Conservation (phyloP, 192 early-diverging fungal species). For the Linnemannia elongata region DNA sequence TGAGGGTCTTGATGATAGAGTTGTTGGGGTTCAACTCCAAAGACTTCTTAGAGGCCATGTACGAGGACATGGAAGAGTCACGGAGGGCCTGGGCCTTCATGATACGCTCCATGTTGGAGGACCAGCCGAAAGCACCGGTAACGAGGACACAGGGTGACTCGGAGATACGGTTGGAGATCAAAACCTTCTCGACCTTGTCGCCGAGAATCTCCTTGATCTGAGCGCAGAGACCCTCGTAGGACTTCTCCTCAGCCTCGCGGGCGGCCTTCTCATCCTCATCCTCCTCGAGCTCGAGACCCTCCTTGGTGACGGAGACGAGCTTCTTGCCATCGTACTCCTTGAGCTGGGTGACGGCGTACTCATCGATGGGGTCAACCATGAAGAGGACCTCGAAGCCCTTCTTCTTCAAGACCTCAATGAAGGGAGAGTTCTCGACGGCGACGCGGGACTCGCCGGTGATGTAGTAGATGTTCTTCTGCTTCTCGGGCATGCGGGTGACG, state of each 20-base stretch:
- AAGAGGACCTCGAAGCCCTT: conserved; percentile 98
- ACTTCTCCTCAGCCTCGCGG: conserved; percentile 94
- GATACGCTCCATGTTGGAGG: conserved; percentile 99
- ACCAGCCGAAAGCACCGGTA: conserved; percentile 99
- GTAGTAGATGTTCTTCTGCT: conserved; percentile 99
- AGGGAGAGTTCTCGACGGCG: conserved; percentile 97
- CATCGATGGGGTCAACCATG: conserved; percentile 99
- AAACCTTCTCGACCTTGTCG: conserved; percentile 97
- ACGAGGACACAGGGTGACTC: conserved; percentile 99
- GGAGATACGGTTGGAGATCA: conserved; percentile 94
- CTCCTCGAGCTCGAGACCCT: conserved; percentile 98
- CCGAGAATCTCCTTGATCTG: conserved; percentile 98
- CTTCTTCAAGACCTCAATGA: conserved; percentile 99
- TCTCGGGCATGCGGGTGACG: conserved; percentile 99
- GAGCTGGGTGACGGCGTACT: conserved; percentile 98
- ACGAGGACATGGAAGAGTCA: conserved; percentile 98
- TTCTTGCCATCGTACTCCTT: conserved; percentile 99
- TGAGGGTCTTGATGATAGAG: conserved; percentile 95
- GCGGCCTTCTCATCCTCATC: conserved; percentile 98
- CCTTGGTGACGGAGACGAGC: conserved; percentile 98
- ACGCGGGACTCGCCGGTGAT: conserved; percentile 97
- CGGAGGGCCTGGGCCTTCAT: conserved; percentile 99
- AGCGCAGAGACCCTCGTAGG: conserved; percentile 90
- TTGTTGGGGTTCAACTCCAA: conserved; percentile 98
- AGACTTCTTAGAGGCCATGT: conserved; percentile 99